Evolutionary conservation across 164 flowering plant genomes (phyloP), one percentile per base, ranked within the genome.

Genomic region (Euptelea pleiosperma): DNA sequence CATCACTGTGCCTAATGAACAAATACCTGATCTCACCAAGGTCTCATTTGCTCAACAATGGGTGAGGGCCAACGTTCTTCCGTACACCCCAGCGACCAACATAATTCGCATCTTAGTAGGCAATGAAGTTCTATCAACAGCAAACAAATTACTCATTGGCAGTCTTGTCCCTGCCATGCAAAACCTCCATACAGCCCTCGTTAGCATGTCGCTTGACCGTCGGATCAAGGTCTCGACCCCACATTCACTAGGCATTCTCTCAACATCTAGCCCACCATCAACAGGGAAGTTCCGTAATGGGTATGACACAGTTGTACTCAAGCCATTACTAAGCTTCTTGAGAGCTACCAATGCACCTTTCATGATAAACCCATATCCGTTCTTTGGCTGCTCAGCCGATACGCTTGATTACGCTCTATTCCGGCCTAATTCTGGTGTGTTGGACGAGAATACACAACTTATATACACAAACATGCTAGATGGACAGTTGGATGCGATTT

Each of bases 111-210:
- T 91, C 34, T 57, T 88, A 10, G 76, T 91, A 0, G 98, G 98
- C 16, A 91, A 91, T 29, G 98, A 91, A 69, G 86, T 88, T 0
- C 19, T 88, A 15, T 73, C 89, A 1, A 74, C 86, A 0, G 81
- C 79, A 0, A 74, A 80, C 68, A 81, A 60, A 33, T 33, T 71
- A 50, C 34, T 84, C 3, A 75, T 86, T 11, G 58, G 60, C 1
- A 64, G 45, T 72, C 86, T 91, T 6, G 89, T 91, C 22, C 85
- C 86, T 0, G 89, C 98, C 9, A 86, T 91, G 90, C 81, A 83
- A 45, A 74, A 70, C 52, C 85, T 91, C 21, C 85, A 88, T 55
- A 57, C 77, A 0, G 91, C 91, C 10, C 89, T 91, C 1, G 78
- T 69, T 5, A 67, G 26, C 0, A 78, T 64, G 24, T 66, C 86